Conservation (phyloP, 306 rosid species). For the Ceratonia siliqua region DNA sequence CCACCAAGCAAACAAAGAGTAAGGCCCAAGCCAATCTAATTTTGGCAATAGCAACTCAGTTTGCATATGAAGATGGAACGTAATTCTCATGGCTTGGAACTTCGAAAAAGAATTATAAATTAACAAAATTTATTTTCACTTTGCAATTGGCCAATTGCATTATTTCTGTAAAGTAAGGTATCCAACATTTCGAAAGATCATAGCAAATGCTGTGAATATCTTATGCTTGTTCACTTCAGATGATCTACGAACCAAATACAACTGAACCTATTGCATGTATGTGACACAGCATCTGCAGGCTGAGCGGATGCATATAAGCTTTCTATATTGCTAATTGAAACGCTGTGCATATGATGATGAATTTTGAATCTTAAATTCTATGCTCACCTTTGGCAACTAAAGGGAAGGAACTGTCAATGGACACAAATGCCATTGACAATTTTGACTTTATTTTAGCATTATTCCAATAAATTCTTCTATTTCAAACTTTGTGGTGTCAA, state of each 20-base stretch:
- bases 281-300: neutral
- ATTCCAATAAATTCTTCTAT: neutral
- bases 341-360: neutral
- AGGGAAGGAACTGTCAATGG: neutral
- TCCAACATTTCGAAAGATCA: too few species aligned
- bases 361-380: neutral
- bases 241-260: slow-evolving; percentile 24
- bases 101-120: too few species aligned
- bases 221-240: slow-evolving; percentile 15
- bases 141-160: too few species aligned
- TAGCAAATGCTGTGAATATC: too few species aligned
- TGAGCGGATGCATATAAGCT: too few species aligned
- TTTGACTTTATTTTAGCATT: neutral
- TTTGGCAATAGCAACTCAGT: neutral
- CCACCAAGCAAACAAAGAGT: neutral
- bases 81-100: neutral
- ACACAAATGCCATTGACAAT: neutral
- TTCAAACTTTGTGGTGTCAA: neutral
- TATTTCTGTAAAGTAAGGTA: too few species aligned
- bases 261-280: neutral
- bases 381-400: neutral
- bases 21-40: neutral
- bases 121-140: too few species aligned
- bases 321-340: neutral
- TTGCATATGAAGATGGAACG: neutral